These are phyloP conservation scores for Rhodocollybia butyracea DNA, from an alignment of 768 basidiomycete species.

Conservation along the genomic window DNA sequence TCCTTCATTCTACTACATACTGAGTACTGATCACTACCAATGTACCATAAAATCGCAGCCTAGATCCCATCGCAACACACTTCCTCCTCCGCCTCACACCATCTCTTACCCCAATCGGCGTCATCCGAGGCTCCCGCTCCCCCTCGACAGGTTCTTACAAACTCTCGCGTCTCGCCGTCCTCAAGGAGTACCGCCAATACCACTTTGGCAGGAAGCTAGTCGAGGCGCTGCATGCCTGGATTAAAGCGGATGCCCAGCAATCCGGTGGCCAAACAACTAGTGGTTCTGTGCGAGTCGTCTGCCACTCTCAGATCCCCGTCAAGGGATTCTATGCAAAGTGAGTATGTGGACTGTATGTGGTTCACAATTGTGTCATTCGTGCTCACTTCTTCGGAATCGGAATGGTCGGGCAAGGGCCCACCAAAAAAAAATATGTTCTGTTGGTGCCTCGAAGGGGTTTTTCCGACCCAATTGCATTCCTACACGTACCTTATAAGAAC, in stretches of 20 bases:
- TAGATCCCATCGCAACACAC: constrained; percentile 64
- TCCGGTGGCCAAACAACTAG: constrained; percentile 11
- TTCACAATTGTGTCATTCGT: not conserved
- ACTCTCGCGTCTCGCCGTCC: constrained; percentile 67
- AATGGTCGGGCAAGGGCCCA: not conserved
- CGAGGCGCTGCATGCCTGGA: constrained; percentile 57
- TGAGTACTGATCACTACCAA: constrained; percentile 10
- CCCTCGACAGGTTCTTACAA: constrained; percentile 55
- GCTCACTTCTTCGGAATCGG: not conserved
- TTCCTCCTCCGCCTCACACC: constrained; percentile 67
- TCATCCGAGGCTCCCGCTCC: constrained; percentile 50
- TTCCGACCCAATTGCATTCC: constrained; percentile 12
- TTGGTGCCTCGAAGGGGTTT: constrained; percentile 6
- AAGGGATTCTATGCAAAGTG: constrained; percentile 78
- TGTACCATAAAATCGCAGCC: too few relatives aligned
- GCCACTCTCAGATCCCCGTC: constrained; percentile 71
- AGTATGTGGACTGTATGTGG: constrained; percentile 30
- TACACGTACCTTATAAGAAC: constrained; percentile 3
- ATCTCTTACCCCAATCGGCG: constrained; percentile 63
- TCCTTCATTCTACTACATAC: too few relatives aligned
- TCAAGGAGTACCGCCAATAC: constrained; percentile 60
- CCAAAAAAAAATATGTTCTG: not conserved
- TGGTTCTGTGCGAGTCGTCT: constrained; percentile 40
- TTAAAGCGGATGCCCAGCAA: constrained; percentile 38
- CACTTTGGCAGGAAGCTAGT: constrained; percentile 69